phyloP scores from a whole-genome alignment of 305 asterid species.

The Lippia alba region DNA sequence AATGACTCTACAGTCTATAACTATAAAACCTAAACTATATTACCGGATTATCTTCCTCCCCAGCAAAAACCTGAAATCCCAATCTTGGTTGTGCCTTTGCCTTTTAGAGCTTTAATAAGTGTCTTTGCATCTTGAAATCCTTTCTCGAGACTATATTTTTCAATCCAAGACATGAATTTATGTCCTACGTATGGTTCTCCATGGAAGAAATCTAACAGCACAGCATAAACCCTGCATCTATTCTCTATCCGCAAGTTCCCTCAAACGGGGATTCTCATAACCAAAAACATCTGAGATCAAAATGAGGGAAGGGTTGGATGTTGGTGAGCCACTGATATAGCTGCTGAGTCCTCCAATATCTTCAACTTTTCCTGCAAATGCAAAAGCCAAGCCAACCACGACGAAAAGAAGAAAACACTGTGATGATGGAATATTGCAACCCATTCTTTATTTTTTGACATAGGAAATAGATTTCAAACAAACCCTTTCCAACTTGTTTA shows the following conservation, averaged over 20 bases:
- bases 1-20: too few relatives aligned
- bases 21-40: too few relatives aligned
- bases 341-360: conserved; percentile 58
- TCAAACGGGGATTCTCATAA: too few relatives aligned
- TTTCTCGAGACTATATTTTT: conserved; percentile 51
- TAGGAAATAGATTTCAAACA: too few relatives aligned
- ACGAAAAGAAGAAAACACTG: background rate
- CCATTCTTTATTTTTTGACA: too few relatives aligned
- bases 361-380: conserved; percentile 45
- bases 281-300: conserved; percentile 51
- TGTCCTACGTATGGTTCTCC: conserved; percentile 47
- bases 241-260: conserved; percentile 62
- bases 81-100: conserved; percentile 53
- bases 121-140: conserved; percentile 63
- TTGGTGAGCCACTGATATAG: conserved; percentile 47
- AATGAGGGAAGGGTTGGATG: conserved; percentile 45
- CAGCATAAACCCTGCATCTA: conserved; percentile 53
- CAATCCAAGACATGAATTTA: conserved; percentile 41
- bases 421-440: background rate
- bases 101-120: conserved; percentile 58
- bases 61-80: conserved; percentile 77
- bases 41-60: too few relatives aligned
- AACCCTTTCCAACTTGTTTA: too few relatives aligned
- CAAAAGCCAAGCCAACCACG: background rate
- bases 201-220: conserved; percentile 53